A percentile compares a stretch with the other conserved stretches of the same genome.
Conservation (phyloP, 2,329 filamentous ascomycete species). For the Cercospora berteroae region DNA sequence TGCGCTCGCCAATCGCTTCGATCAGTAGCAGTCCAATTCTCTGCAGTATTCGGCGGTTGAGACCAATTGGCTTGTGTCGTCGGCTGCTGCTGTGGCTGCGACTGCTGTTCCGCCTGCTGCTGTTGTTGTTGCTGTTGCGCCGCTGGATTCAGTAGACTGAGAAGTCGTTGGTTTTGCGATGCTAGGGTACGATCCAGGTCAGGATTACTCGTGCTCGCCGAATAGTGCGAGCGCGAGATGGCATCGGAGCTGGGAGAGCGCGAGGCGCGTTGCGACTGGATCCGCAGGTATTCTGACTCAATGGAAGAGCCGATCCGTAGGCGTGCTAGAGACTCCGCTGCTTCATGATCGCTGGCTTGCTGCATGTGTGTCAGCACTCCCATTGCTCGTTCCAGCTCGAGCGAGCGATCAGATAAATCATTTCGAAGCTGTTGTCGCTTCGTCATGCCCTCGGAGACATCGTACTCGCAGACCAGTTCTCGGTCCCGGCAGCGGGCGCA, state of each 20-base stretch:
- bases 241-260: constrained; percentile 1
- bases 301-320: constrained; percentile 22
- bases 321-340: constrained; percentile 22
- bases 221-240: neutral
- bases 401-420: constrained; percentile 15
- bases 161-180: constrained; percentile 3
- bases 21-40: neutral
- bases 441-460: constrained; percentile 25
- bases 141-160: neutral
- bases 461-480: constrained; percentile 21
- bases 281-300: constrained; percentile 10
- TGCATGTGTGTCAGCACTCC: constrained; percentile 19
- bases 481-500: constrained; percentile 14
- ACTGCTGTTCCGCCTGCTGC: neutral
- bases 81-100: neutral
- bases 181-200: neutral
- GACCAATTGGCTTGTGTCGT: neutral
- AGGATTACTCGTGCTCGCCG: neutral
- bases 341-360: constrained; percentile 22
- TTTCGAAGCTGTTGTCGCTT: constrained; percentile 23
- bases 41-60: neutral
- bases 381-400: constrained; percentile 15
- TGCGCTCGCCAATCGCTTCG: neutral
- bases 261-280: constrained; percentile 1
- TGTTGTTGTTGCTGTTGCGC: neutral